Evolutionary conservation across 2,329 filamentous ascomycete species (phyloP), one percentile per base, ranked within the genome.

Genomic region (Alternaria conjuncta): DNA sequence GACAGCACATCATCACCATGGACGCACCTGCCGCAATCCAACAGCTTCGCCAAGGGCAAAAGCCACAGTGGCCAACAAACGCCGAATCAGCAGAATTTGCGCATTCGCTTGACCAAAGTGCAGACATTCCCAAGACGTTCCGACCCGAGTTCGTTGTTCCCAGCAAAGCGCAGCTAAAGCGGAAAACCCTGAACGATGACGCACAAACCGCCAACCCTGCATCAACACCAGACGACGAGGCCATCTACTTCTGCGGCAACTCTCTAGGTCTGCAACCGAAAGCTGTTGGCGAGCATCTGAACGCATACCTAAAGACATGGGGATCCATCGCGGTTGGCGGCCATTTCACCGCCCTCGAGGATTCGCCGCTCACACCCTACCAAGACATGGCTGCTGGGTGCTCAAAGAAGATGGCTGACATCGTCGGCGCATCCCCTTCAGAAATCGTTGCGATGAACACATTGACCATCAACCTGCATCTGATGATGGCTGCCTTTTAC

Each of bases 361-460:
- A 92, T 74, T 91, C 91, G 23, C 83, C 94, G 6, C 83, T 95
- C 6, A 84, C 86, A 2, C 85, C 89, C 13, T 97, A 93, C 87
- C 87, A 96, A 69, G 87, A 95, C 73, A 87, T 95, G 68, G 92
- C 93, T 18, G 91, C 91, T 64, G 87, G 89, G 64, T 92, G 92
- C 28, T 87, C 91, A 15, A 83, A 84, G 54, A 86, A 90, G 70
- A 92, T 91, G 78, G 88, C 90, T 3, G 87, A 87, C 18, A 84
- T 97, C 15, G 90, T 97, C 11, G 94, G 94, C 20, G 92, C 92
- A 0, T 82, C 86, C 2, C 81, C 89, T 1, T 84, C 85, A 43
- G 93, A 97, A 79, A 89, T 97, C 23, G 92, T 93, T 55, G 88
- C 94, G 32, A 97, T 97, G 94, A 92, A 93, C 77, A 94, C 91